phyloP scores from a whole-genome alignment of 768 basidiomycete species.

The Rhizopogon rudus region DNA sequence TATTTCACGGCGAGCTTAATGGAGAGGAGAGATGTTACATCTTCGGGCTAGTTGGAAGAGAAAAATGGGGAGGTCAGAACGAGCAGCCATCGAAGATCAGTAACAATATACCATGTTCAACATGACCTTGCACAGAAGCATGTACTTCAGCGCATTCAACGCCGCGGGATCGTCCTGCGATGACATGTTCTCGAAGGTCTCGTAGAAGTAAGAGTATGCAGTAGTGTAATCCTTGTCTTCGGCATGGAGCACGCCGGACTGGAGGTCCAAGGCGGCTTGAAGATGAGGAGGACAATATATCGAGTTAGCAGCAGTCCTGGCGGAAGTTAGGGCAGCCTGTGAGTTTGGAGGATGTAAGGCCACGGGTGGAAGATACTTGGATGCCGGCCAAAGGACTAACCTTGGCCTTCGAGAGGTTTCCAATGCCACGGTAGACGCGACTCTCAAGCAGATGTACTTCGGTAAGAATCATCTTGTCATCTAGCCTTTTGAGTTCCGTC shows the following conservation, averaged over 20 bases:
- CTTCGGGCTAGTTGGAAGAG: constrained; percentile 67
- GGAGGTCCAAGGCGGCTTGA: constrained; percentile 57
- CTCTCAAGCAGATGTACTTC: constrained; percentile 96
- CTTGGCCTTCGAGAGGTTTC: constrained; percentile 89
- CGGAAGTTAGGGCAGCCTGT: constrained; percentile 83
- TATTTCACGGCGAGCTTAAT: constrained; percentile 89
- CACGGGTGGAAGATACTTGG: neutral
- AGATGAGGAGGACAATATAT: constrained; percentile 87
- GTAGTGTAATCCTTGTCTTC: constrained; percentile 99
- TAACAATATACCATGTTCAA: constrained; percentile 69
- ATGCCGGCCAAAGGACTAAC: constrained; percentile 30
- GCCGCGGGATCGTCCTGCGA: constrained; percentile 73
- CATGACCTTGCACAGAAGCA: constrained; percentile 99
- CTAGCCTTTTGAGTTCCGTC: constrained; percentile 85
- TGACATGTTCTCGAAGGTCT: constrained; percentile 88
- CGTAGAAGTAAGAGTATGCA: constrained; percentile 95
- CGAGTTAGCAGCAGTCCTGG: constrained; percentile 90
- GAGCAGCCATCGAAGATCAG: neutral
- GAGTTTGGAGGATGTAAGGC: neutral
- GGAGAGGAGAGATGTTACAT: constrained; percentile 80
- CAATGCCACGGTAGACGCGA: constrained; percentile 82
- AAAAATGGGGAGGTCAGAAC: neutral
- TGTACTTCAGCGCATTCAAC: constrained; percentile 89
- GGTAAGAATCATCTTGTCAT: constrained; percentile 97
- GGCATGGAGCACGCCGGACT: constrained; percentile 82